Evolutionary conservation across 805 yeast species (phyloP).

Genomic region (Wickerhamiella siamensis): DNA sequence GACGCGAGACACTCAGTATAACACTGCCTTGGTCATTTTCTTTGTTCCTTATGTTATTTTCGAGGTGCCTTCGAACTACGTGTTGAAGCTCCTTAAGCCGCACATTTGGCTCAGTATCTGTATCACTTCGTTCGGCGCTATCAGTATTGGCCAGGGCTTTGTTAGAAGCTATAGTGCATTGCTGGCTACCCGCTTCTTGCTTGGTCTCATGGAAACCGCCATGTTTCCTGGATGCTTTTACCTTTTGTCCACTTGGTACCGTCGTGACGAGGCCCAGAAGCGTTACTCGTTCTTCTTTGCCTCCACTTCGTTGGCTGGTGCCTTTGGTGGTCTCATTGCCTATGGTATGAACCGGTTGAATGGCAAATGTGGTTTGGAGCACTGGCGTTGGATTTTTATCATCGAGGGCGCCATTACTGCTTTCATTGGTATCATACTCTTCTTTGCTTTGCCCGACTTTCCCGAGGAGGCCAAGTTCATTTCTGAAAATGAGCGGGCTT

Average conservation of each 20-base stretch:
- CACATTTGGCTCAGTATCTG: conserved; percentile 48
- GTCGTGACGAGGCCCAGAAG: conserved; percentile 50
- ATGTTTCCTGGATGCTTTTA: conserved; percentile 67
- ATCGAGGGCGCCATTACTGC: conserved; percentile 34
- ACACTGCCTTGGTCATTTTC: conserved; percentile 51
- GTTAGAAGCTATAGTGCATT: conserved; percentile 44
- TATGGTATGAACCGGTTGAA: conserved; percentile 45
- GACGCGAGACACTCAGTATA: conserved; percentile 40
- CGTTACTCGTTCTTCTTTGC: conserved; percentile 57
- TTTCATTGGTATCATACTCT: conserved; percentile 24
- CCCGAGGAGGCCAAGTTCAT: conserved; percentile 53
- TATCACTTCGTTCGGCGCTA: conserved; percentile 48
- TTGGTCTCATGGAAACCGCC: conserved; percentile 58
- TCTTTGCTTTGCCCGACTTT: conserved; percentile 49
- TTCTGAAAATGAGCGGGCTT: conserved; percentile 36
- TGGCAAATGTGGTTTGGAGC: conserved; percentile 26
- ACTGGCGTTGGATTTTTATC: conserved; percentile 44
- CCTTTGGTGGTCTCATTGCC: conserved; percentile 64
- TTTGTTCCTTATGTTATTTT: conserved; percentile 55
- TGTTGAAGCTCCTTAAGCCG: conserved; percentile 45
- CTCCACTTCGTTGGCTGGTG: conserved; percentile 64
- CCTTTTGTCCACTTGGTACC: conserved; percentile 50
- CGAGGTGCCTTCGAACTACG: conserved; percentile 50
- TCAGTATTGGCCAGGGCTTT: conserved; percentile 54
- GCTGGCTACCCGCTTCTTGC: conserved; percentile 46